Percentiles rank a stretch among this genome's conserved stretches.
These are phyloP conservation scores for Malus hybrid DNA, from an alignment of 331 rosid species.

Conservation along the genomic window DNA sequence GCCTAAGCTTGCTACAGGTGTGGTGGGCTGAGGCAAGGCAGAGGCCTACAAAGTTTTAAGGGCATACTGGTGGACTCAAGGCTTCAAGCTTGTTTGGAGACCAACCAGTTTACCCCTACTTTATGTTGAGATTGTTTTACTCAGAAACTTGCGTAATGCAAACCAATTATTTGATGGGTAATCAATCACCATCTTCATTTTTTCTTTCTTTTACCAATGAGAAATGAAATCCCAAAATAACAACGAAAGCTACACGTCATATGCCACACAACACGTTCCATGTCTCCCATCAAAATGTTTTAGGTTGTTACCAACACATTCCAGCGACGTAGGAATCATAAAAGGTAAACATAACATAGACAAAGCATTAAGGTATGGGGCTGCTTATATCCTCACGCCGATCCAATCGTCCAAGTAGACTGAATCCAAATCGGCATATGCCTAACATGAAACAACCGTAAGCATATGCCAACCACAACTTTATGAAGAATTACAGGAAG, in stretches of 20 bases:
- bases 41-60: too few relatives aligned
- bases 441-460: constrained; percentile 13
- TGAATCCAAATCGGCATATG: constrained; percentile 29
- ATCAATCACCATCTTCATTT: background rate
- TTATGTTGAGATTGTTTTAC: too few relatives aligned
- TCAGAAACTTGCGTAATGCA: too few relatives aligned
- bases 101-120: too few relatives aligned
- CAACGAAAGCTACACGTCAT: background rate
- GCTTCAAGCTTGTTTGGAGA: too few relatives aligned
- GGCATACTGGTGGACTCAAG: too few relatives aligned
- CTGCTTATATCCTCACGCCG: constrained; percentile 19
- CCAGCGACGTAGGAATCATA: constrained; percentile 28
- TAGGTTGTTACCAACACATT: constrained; percentile 12
- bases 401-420: constrained; percentile 12
- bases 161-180: background rate
- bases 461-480: constrained; percentile 3
- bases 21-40: too few relatives aligned
- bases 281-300: background rate
- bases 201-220: background rate
- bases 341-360: constrained; percentile 10
- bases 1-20: too few relatives aligned
- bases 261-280: constrained; percentile 6
- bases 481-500: constrained; percentile 47
- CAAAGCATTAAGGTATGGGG: constrained; percentile 17
- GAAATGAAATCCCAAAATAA: background rate